Conservation (phyloP, 345 rosid species). For the Citrus sp. region DNA sequence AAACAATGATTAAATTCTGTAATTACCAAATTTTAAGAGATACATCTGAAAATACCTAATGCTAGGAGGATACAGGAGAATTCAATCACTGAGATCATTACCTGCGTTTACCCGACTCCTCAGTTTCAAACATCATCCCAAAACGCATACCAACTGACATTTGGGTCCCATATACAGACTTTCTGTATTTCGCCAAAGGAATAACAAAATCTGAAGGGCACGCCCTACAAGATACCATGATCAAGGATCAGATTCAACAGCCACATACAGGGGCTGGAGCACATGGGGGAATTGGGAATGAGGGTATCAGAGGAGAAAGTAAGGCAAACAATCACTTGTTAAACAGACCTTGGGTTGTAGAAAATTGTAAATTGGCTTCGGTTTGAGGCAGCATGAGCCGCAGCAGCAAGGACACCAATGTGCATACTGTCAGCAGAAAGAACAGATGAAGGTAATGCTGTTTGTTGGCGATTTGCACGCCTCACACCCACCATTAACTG, state of each 20-base stretch:
- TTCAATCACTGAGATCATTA: slow-evolving; percentile 18
- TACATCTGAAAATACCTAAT: background rate
- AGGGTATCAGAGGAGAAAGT: background rate
- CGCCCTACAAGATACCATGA: slow-evolving; percentile 45
- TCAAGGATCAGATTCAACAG: background rate
- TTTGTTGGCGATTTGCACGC: slow-evolving; percentile 89
- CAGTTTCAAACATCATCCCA: slow-evolving; percentile 99
- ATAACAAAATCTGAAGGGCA: slow-evolving; percentile 97
- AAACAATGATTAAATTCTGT: background rate
- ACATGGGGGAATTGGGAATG: background rate
- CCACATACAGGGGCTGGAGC: background rate
- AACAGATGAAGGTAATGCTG: slow-evolving; percentile 86
- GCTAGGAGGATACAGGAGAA: background rate
- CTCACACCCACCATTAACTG: slow-evolving; percentile 92
- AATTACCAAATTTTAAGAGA: background rate
- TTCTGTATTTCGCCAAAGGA: slow-evolving; percentile 72
- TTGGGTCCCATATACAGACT: slow-evolving; percentile 82
- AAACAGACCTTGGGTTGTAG: slow-evolving; percentile 87
- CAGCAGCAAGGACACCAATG: slow-evolving; percentile 99
- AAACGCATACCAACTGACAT: slow-evolving; percentile 95
- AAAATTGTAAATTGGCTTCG: slow-evolving; percentile 84
- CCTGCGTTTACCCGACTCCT: slow-evolving; percentile 95
- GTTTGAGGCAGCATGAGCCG: slow-evolving; percentile 92
- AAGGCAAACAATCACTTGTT: background rate
- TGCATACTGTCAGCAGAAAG: slow-evolving; percentile 98